These are phyloP conservation scores for Populus ilicifolia DNA, from an alignment of 345 rosid genomes.

Conservation along the genomic window DNA sequence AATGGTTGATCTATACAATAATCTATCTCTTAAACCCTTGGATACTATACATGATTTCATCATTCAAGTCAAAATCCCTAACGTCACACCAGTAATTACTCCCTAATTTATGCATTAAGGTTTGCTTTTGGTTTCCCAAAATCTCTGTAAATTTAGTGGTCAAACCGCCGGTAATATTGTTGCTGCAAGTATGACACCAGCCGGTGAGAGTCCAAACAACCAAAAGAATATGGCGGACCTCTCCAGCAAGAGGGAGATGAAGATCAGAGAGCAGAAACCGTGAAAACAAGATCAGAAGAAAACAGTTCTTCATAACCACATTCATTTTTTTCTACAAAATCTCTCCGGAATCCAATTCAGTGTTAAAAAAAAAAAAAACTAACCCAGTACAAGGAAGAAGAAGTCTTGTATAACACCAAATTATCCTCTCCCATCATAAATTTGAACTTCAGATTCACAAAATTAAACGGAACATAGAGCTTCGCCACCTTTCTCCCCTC, in stretches of 20 bases:
- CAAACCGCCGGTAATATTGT: no score
- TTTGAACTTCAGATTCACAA: conserved; percentile 25
- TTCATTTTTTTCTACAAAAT: conserved; percentile 51
- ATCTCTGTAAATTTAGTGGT: no score
- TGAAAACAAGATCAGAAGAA: background rate
- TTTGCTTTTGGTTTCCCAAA: no score
- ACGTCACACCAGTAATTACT: no score
- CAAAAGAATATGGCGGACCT: no score
- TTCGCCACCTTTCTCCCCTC: conserved; percentile 15
- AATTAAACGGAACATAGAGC: conserved; percentile 1
- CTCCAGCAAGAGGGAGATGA: background rate
- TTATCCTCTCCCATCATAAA: background rate
- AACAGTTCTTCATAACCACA: conserved; percentile 31
- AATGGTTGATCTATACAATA: no score
- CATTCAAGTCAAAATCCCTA: no score
- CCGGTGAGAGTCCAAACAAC: no score
- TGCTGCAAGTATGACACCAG: no score
- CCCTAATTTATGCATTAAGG: no score
- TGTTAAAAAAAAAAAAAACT: background rate
- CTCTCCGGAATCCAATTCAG: conserved; percentile 45
- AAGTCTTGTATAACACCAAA: conserved; percentile 13
- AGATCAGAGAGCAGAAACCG: background rate
- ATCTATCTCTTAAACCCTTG: no score
- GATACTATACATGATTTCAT: no score
- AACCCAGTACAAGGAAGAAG: background rate